A percentile compares a stretch with the other conserved stretches of the same genome.
phyloP scores from a whole-genome alignment of 192 early-diverging fungal species.

The Coemansia sp. region DNA sequence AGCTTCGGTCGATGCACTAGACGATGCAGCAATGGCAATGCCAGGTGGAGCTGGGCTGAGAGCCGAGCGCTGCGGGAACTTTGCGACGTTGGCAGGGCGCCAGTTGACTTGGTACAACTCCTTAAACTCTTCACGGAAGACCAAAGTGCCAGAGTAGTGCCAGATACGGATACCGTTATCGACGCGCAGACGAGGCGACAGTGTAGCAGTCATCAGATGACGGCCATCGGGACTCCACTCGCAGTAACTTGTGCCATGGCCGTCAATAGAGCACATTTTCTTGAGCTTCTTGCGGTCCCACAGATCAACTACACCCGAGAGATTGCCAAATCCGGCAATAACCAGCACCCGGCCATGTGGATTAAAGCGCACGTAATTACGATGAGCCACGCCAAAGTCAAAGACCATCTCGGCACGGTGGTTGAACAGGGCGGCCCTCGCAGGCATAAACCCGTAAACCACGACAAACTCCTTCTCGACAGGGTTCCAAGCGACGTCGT shows the following conservation, averaged over 20 bases:
- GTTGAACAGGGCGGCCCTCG: conserved; percentile 92
- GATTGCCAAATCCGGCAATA: conserved; percentile 95
- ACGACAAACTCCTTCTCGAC: conserved; percentile 98
- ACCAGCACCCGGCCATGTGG: conserved; percentile 87
- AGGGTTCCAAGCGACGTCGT: conserved; percentile 95
- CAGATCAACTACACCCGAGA: conserved; percentile 89
- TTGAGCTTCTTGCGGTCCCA: conserved; percentile 90
- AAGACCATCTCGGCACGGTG: conserved; percentile 80
- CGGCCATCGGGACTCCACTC: conserved; percentile 94
- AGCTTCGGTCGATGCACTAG: conserved; percentile 39
- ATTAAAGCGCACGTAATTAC: conserved; percentile 88
- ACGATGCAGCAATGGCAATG: conserved; percentile 32
- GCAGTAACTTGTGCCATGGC: conserved; percentile 80
- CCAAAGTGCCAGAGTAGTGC: conserved; percentile 89
- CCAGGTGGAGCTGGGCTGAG: conserved; percentile 73
- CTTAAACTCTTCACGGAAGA: conserved; percentile 72
- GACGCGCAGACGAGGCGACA: conserved; percentile 92
- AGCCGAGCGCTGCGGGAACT: conserved; percentile 76
- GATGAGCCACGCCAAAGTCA: conserved; percentile 82
- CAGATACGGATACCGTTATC: conserved; percentile 97
- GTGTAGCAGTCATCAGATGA: conserved; percentile 89
- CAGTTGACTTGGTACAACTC: conserved; percentile 87
- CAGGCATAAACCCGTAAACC: conserved; percentile 91
- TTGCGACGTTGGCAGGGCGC: conserved; percentile 62
- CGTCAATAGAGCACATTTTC: conserved; percentile 79